Evolutionary conservation across 179 eudicot genomes (phyloP), one percentile per base, ranked within the genome.

Genomic region (Beta corolliflora): DNA sequence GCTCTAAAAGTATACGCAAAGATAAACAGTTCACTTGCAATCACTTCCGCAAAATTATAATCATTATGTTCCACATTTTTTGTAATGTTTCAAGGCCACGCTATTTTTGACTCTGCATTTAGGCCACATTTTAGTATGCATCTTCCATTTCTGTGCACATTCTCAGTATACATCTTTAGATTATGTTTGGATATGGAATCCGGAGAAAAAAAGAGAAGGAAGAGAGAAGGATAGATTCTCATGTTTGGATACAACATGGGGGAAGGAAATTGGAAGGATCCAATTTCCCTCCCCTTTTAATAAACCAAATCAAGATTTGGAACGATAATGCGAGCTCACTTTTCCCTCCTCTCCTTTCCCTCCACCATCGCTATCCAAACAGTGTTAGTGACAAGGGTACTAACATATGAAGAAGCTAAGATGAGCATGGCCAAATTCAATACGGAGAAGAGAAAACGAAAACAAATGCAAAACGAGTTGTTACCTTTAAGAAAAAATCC

Each of bases 401-500:
- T n/a, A 71, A 23, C 48, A 45, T 46, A 71, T 52, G 55, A 67
- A 52, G 64, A 53, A 67, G 44, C 52, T 29, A 52, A 19, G 46
- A 16, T 29, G 76, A 55, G 19, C 53, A 23, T 48, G 52, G 46
- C 36, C 44, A 36, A 41, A 18, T 66, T 12, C 15, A 29, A n/a
- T 3, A 11, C 15, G 5, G 59, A 46, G n/a, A 83, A 63, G 14
- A 2, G 16, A 77, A 36, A 50, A 21, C 72, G 19, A 80, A 55
- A 79, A 71, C 25, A 54, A 31, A 59, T 29, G 21, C 19, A 45
- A 29, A 71, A 78, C 61, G 15, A 75, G 54, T 31, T 16, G 23
- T 69, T 84, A 91, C 92, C 94, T 81, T n/a, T 82, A 89, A 55
- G 84, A 86, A 91, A 45, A 84, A 85, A 77, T 63, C 84, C 71